Base-by-base conservation (phyloP, 1,139 yeast genomes). In the Magnusiomyces fungicola region DNA sequence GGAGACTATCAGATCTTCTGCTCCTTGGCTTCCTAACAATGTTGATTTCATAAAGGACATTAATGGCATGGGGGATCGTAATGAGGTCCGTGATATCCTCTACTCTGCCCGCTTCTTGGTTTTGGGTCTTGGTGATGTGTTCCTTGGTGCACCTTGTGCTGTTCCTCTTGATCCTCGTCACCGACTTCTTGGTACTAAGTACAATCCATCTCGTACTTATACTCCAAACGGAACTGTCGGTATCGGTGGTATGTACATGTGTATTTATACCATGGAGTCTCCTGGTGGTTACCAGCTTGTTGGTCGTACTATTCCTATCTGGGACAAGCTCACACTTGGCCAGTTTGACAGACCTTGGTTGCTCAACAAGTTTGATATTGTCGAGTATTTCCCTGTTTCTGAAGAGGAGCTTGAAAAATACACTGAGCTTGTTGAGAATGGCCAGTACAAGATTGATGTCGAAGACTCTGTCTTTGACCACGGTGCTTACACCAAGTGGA, bases 271-370 rank as follows among this genome's bases (percentile, higher is more conserved):
- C 43, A 89, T 90, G 90, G 96, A 90, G 60, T 87, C 96, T 24
- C 98, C 98, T 48, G 98, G 98, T 69, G 98, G 98, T 29, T 92
- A 92, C 69, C 97, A 90, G 71, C 76, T 92, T 61, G 92, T 89
- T 55, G 98, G 97, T 51, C 80, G 97, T 65, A 92, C 98, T 3
- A 81, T 92, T 57, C 97, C 97, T 52, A 90, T 90, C 59, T 92
- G 98, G 98, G 97, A 92, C 67, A 90, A 88, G 70, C 76, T 90
- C 61, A 76, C 87, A 32, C 73, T 92, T 54, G 92, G 92, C 47
- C 69, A 72, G 21, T 88, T 83, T 58, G 79, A 78, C 49, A 72
- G 81, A 50, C 97, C 97, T 51, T 92, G 97, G 97, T 72, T 92
- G 60, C 75, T 90, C 61, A 72, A 82, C 9, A 95, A 95, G 59